Evolutionary conservation across 139 green algal genomes (phyloP), one percentile per base, ranked within the genome.

Genomic region (Coelastrella sp.): DNA sequence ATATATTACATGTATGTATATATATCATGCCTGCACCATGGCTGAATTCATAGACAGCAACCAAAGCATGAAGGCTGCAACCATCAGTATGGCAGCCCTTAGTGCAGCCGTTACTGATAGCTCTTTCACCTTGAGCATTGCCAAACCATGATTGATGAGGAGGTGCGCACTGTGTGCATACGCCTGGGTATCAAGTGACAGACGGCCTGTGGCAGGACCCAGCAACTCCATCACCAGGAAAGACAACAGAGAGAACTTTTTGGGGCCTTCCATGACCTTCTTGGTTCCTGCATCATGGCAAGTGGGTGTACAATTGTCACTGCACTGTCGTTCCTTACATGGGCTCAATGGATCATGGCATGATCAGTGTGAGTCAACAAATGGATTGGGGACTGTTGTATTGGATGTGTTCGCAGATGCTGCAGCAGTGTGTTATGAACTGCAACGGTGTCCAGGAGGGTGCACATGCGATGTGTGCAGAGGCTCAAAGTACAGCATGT

Each of bases 181-280:
- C 20, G 35, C 22, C 56, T 81, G 27, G 17, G 57, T 22, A 10
- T 81, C 84, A 9, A 66, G 22, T 8, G 84, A 80, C 68, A 88
- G 22, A 68, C 25, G 63, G 14, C 84, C 35, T 20, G 57, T 57
- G 56, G 20, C n/a, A 22, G 35, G 35, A 12, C 84, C 84, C 84
- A 88, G 68, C 84, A 88, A 35, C 84, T 88, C 58, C 84, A 88
- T 81, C 68, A 88, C 68, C 61, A 88, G 66, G 66, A 63, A 81
- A 6, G 84, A 88, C 49, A 88, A 68, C 65, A 78, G 68, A 68
- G 17, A 81, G 22, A 78, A 60, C 49, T 88, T 80, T 19, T 88
- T 70, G 17, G 84, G 84, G 14, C 17, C 60, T 25, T 87, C 17
- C 68, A 76, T 76, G 15, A 76, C 68, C 24, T 73, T 85, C 57